Conservation (phyloP, 208 protist genomes). For the Leishmania mexicana region DNA sequence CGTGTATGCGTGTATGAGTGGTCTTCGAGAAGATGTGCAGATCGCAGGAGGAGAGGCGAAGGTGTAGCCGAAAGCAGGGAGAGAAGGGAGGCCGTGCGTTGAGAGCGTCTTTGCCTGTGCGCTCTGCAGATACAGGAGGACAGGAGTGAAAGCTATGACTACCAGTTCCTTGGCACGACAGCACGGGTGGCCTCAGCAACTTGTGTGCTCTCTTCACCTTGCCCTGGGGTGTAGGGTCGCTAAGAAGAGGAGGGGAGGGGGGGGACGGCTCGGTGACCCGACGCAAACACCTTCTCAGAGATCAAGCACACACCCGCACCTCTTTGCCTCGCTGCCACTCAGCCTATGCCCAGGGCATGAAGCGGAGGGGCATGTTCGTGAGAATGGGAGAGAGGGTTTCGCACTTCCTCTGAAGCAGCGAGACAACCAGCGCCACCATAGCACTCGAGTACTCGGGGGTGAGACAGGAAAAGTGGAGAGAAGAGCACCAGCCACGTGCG, state of each 20-base stretch:
- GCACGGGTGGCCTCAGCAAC: neutral
- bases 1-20: conserved; percentile 2
- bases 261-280: neutral
- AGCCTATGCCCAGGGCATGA: neutral
- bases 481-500: neutral
- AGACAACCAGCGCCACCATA: neutral
- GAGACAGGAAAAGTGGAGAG: neutral
- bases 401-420: neutral
- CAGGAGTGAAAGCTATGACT: neutral
- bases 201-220: neutral
- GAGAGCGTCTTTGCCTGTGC: neutral
- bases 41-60: neutral
- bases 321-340: neutral
- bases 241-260: neutral
- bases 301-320: neutral
- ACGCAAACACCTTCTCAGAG: neutral
- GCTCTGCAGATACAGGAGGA: neutral
- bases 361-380: neutral
- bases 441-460: neutral
- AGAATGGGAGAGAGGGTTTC: neutral
- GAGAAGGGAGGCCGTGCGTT: no score
- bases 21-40: neutral
- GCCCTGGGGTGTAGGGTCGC: neutral
- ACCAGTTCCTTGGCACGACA: neutral
- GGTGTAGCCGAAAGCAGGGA: neutral